Conservation (phyloP, 495 filamentous ascomycete genomes). For the Sphaerosporella brunnea region DNA sequence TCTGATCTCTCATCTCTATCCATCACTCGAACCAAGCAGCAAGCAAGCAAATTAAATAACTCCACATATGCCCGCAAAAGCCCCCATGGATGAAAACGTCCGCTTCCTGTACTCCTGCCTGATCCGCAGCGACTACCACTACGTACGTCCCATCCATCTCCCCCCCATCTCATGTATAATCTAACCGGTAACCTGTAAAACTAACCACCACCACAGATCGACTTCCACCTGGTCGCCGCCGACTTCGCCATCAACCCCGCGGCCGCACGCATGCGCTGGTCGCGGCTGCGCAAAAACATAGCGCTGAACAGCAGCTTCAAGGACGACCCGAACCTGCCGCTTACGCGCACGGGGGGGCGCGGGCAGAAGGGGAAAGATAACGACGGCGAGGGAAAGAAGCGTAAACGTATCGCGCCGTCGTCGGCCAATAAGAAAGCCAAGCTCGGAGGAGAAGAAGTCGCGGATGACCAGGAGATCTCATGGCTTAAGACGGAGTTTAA, state of each 20-base stretch:
- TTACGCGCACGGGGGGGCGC: neutral
- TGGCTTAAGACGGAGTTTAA: neutral
- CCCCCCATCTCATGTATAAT: neutral
- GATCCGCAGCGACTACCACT: conserved; percentile 21
- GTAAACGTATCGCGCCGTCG: too few species aligned
- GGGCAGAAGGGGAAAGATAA: neutral
- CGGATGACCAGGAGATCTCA: neutral
- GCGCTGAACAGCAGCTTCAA: conserved; percentile 5
- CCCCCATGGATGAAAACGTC: conserved; percentile 24
- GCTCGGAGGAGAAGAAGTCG: neutral
- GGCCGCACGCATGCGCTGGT: conserved; percentile 24
- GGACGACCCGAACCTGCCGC: conserved; percentile 4
- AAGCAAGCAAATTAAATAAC: neutral
- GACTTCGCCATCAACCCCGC: conserved; percentile 23
- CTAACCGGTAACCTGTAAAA: neutral
- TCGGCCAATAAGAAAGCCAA: too few species aligned
- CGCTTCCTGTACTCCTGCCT: conserved; percentile 22
- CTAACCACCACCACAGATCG: conserved; percentile 14
- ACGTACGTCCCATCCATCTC: conserved; percentile 5
- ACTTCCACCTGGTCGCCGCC: conserved; percentile 19
- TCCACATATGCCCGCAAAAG: conserved; percentile 21
- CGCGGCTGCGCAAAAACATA: conserved; percentile 20
- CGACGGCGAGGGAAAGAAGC: too few species aligned
- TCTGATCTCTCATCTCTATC: too few species aligned
- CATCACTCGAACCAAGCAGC: too few species aligned